phyloP scores from a whole-genome alignment of 345 rosid genomes.

The Euphorbia peplus region DNA sequence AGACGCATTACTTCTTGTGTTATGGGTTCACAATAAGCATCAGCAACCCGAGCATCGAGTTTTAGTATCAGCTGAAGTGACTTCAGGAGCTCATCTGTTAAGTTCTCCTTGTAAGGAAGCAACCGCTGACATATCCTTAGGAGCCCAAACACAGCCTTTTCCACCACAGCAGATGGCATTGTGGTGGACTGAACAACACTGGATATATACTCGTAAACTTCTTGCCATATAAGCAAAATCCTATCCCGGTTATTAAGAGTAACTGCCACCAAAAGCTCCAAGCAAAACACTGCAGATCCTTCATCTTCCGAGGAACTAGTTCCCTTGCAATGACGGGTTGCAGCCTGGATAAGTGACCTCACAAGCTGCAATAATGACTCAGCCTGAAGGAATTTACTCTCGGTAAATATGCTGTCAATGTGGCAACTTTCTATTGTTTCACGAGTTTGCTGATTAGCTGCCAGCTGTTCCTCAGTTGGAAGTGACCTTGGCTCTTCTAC shows the following conservation, averaged over 20 bases:
- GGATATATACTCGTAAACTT: constrained; percentile 55
- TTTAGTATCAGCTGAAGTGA: constrained; percentile 69
- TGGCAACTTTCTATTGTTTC: constrained; percentile 55
- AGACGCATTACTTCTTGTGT: constrained; percentile 69
- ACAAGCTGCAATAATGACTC: constrained; percentile 63
- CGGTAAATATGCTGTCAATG: constrained; percentile 62
- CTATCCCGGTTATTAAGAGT: constrained; percentile 73
- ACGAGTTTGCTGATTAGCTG: constrained; percentile 45
- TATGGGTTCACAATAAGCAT: constrained; percentile 71
- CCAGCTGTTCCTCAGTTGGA: constrained; percentile 58
- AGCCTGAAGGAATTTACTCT: constrained; percentile 74
- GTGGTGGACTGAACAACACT: constrained; percentile 57
- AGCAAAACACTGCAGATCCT: constrained; percentile 54
- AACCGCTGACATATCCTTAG: constrained; percentile 65
- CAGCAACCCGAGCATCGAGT: constrained; percentile 75
- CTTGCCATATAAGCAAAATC: constrained; percentile 64
- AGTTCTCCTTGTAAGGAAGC: constrained; percentile 71
- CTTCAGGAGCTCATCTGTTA: constrained; percentile 67
- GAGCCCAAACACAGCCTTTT: constrained; percentile 74
- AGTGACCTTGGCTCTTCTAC: constrained; percentile 55
- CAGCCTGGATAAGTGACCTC: constrained; percentile 47
- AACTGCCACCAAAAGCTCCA: constrained; percentile 63
- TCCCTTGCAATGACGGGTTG: constrained; percentile 35
- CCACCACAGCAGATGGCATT: constrained; percentile 58
- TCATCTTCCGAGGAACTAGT: constrained; percentile 39